phyloP scores from a whole-genome alignment of 2,329 filamentous ascomycete genomes.

The Cadophora luteo-olivacea region DNA sequence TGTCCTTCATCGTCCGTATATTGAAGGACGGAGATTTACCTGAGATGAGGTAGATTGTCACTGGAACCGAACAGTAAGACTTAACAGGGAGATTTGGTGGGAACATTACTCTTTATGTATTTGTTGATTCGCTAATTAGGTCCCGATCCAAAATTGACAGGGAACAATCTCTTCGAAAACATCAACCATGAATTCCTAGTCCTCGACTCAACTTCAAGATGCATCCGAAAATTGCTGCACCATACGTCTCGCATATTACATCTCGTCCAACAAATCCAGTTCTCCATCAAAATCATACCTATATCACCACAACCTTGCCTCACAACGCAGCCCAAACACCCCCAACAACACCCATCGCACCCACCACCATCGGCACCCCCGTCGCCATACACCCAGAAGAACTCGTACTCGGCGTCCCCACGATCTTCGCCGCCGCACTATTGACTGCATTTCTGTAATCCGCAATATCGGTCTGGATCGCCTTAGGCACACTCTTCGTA shows the following conservation, averaged over 20 bases:
- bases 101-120: neutral
- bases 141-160: neutral
- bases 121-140: neutral
- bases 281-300: too few relatives aligned
- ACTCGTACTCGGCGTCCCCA: constrained; percentile 30
- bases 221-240: neutral
- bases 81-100: too few relatives aligned
- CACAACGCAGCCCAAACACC: constrained; percentile 22
- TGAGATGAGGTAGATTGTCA: too few relatives aligned
- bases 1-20: too few relatives aligned
- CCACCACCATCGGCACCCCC: constrained; percentile 26
- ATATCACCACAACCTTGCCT: neutral
- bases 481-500: constrained; percentile 32
- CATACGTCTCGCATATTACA: neutral
- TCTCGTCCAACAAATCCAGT: neutral
- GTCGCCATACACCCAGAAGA: constrained; percentile 23
- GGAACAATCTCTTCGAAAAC: neutral
- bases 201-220: neutral
- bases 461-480: constrained; percentile 31
- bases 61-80: too few relatives aligned
- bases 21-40: too few relatives aligned
- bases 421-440: constrained; percentile 32
- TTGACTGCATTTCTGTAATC: constrained; percentile 27
- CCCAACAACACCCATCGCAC: constrained; percentile 26
- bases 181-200: neutral